These are phyloP conservation scores for Trichoderma sp. DNA, from an alignment of 2,329 filamentous ascomycete genomes.

Conservation along the genomic window DNA sequence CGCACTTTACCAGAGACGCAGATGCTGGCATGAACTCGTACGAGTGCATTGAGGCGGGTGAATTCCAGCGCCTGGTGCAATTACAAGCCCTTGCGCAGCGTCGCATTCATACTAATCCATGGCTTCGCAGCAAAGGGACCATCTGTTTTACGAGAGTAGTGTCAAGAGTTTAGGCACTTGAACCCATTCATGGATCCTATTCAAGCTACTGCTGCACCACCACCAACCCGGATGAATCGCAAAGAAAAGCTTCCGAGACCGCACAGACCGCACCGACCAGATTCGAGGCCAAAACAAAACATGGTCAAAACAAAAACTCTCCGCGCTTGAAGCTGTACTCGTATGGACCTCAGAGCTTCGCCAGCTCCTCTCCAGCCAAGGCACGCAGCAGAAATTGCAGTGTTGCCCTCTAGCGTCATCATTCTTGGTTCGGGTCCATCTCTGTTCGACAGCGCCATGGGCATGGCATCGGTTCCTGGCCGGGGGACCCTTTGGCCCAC, in stretches of 20 bases:
- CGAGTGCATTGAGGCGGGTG: slow-evolving; percentile 12
- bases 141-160: neutral
- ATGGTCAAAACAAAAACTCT: neutral
- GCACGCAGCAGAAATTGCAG: slow-evolving; percentile 10
- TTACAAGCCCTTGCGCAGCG: slow-evolving; percentile 9
- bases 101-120: neutral
- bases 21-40: neutral
- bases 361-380: neutral
- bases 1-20: slow-evolving; percentile 19
- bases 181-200: neutral
- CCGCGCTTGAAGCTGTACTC: neutral
- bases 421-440: neutral
- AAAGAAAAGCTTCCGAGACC: neutral
- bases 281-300: neutral
- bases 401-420: slow-evolving; percentile 14
- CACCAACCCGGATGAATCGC: neutral
- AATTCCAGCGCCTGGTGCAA: slow-evolving; percentile 2
- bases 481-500: neutral
- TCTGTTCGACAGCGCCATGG: slow-evolving; percentile 1
- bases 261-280: neutral
- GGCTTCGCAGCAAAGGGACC: neutral
- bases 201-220: neutral
- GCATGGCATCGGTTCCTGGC: slow-evolving; percentile 11
- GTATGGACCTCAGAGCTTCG: neutral
- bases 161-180: neutral